Evolutionary conservation across 2,329 filamentous ascomycete species (phyloP), one percentile per base, ranked within the genome.

Genomic region (Sphaceloma murrayae): DNA sequence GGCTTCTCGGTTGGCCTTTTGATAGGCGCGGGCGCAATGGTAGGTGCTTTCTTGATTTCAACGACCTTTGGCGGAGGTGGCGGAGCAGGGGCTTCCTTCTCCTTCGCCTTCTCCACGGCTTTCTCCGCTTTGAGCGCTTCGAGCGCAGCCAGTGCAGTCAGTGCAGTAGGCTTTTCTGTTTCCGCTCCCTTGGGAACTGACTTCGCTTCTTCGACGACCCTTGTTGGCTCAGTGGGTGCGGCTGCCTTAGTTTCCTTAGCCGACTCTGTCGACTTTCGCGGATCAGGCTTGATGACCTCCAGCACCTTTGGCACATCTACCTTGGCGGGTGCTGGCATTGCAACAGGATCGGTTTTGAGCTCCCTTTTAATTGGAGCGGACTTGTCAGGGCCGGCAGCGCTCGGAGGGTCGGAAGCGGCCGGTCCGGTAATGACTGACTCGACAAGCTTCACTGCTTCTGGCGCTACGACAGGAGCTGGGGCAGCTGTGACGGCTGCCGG

Each of bases 41-140:
- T 40, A n/a, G 36, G 36, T 40, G 24, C 17, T n/a, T 24, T 29
- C 14, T 40, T 40, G 36, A 40, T 26, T 19, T 40, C 36, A 11
- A 30, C 36, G 16, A 40, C 9, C 36, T 40, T 40, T 6, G 36
- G n/a, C n/a, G n/a, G n/a, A n/a, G n/a, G 36, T 11, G 36, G 36
- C 24, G 27, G 22, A 11, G 24, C 7, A 4, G 36, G 22, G n/a
- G 36, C 17, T 4, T 40, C 36, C 16, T 40, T 40, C 5, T 30
- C 36, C 17, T 40, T 40, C 14, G 22, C 36, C 36, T 40, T 30
- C 6, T n/a, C n/a, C n/a, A n/a, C n/a, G 10, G 34, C 34, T 14
- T 38, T 38, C 19, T 40, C 36, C n/a, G 16, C 36, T 26, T 40
- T 40, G 19, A 40, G 24, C 2, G 36, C 36, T 19, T 40, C 36